phyloP scores from a whole-genome alignment of 1,284 basidiomycete species.

The Caloboletus firmus region DNA sequence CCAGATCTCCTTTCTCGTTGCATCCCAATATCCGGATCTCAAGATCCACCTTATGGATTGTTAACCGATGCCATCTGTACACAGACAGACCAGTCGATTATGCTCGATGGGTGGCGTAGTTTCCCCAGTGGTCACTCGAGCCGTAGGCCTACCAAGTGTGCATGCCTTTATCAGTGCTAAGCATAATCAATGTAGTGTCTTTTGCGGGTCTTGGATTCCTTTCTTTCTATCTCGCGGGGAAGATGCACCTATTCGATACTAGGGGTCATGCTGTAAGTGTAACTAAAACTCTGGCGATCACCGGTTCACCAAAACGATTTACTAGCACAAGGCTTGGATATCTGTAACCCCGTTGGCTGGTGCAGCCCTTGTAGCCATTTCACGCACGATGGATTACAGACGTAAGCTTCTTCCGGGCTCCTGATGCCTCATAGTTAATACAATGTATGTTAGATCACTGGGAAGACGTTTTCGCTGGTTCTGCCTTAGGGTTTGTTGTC shows the following conservation, averaged over 20 bases:
- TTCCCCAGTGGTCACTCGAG: slow-evolving; percentile 94
- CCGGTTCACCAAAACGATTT: slow-evolving; percentile 1
- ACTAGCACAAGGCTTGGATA: slow-evolving; percentile 79
- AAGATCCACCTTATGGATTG: slow-evolving; percentile 74
- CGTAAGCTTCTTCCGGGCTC: slow-evolving; percentile 49
- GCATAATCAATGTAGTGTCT: slow-evolving; percentile 54
- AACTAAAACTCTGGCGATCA: background rate
- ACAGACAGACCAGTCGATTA: slow-evolving; percentile 52
- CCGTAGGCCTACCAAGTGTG: slow-evolving; percentile 43
- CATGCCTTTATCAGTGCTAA: slow-evolving; percentile 2
- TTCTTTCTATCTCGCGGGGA: slow-evolving; percentile 86
- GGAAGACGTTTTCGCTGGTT: slow-evolving; percentile 85
- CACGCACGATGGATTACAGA: slow-evolving; percentile 87
- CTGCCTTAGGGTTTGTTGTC: slow-evolving; percentile 69
- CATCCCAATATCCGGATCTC: slow-evolving; percentile 64
- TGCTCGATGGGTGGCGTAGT: slow-evolving; percentile 88
- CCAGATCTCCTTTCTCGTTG: slow-evolving; percentile 83
- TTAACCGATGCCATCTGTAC: slow-evolving; percentile 81
- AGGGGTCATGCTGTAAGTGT: slow-evolving; percentile 71
- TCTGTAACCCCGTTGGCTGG: slow-evolving; percentile 74
- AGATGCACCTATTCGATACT: slow-evolving; percentile 87
- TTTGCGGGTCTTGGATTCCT: slow-evolving; percentile 94
- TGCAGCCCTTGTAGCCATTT: slow-evolving; percentile 86
- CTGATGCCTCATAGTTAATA: slow-evolving; percentile 1
- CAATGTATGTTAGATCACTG: slow-evolving; percentile 64